Conservation (phyloP, 2,329 filamentous ascomycete species). For the Fusarium phyllophilum region DNA sequence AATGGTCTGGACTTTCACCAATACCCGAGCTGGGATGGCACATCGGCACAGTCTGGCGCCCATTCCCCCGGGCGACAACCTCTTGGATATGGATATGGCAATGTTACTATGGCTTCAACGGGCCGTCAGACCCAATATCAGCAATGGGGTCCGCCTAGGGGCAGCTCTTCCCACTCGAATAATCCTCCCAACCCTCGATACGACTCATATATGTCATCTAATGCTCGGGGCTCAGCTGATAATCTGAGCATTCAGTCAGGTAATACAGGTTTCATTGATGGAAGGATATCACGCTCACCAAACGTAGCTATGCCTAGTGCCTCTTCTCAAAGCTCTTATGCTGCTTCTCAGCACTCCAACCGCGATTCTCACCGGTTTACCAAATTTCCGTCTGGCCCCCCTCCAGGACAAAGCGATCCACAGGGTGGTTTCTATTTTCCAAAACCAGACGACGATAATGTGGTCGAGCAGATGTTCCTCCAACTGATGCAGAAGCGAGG, state of each 20-base stretch:
- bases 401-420: constrained; percentile 46
- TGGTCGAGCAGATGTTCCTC: constrained; percentile 91
- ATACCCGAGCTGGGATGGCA: constrained; percentile 78
- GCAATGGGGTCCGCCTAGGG: constrained; percentile 73
- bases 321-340: constrained; percentile 66
- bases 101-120: constrained; percentile 76
- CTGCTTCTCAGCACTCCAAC: constrained; percentile 56
- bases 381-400: constrained; percentile 57
- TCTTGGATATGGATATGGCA: constrained; percentile 56
- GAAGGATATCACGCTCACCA: constrained; percentile 45
- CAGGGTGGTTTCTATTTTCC: constrained; percentile 70
- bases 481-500: constrained; percentile 97
- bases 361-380: constrained; percentile 62
- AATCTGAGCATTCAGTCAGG: constrained; percentile 67
- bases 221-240: constrained; percentile 65
- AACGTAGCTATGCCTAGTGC: constrained; percentile 63
- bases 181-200: constrained; percentile 67
- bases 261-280: constrained; percentile 59
- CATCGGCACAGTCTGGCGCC: constrained; percentile 58
- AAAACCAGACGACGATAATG: constrained; percentile 80
- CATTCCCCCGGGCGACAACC: constrained; percentile 72
- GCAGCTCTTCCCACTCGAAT: constrained; percentile 64
- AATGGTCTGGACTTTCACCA: constrained; percentile 84
- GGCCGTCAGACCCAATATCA: constrained; percentile 80
- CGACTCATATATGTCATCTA: constrained; percentile 70